These are phyloP conservation scores for Solanum medicagineum DNA, from an alignment of 257 asterid species.

Conservation along the genomic window DNA sequence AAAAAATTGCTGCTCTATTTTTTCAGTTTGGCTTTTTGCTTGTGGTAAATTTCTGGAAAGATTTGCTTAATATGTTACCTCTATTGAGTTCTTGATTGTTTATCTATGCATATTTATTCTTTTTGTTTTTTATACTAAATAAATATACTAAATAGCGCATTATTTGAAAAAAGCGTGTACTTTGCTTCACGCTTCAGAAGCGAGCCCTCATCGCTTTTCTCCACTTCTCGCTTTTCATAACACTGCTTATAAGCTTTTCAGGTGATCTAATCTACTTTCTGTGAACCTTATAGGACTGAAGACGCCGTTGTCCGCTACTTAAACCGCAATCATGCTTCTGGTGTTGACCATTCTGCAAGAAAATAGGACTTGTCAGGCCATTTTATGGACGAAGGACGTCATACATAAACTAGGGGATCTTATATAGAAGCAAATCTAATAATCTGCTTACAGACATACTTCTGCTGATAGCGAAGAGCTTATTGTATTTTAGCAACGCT, in stretches of 20 bases:
- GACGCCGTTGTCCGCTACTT: constrained; percentile 67
- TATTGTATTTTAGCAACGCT: neutral
- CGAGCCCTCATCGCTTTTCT: too few species aligned
- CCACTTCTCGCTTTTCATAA: too few species aligned
- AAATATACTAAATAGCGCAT: too few species aligned
- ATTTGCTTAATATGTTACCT: too few species aligned
- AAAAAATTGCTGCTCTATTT: too few species aligned
- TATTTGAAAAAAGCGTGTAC: too few species aligned
- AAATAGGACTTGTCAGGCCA: neutral
- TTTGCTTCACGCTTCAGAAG: too few species aligned
- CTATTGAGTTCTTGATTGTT: too few species aligned
- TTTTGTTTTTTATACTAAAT: too few species aligned
- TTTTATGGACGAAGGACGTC: neutral
- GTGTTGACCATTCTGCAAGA: constrained; percentile 1
- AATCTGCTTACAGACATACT: neutral
- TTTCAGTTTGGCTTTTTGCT: too few species aligned
- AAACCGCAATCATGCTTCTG: constrained; percentile 49
- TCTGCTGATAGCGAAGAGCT: neutral
- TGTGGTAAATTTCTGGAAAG: too few species aligned
- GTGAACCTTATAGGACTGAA: constrained; percentile 35
- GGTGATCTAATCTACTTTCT: neutral
- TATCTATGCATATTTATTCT: too few species aligned
- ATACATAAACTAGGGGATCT: neutral
- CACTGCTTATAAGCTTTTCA: neutral
- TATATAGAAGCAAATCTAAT: neutral